These are phyloP conservation scores for Corrigiola litoralis DNA, from an alignment of 179 eudicot species.

Conservation along the genomic window DNA sequence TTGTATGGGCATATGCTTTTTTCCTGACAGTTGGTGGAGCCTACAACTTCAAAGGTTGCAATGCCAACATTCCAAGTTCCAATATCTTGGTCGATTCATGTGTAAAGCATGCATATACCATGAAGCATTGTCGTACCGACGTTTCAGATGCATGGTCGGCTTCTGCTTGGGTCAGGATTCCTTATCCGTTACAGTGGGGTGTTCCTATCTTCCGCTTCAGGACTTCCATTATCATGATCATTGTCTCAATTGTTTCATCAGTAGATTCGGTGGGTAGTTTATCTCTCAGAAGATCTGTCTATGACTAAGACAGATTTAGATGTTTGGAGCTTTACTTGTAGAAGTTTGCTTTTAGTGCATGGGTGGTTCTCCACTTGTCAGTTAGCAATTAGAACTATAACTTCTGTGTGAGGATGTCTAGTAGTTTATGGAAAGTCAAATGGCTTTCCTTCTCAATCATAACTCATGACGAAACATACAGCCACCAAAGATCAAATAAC, in stretches of 20 bases:
- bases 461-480: neutral
- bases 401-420: neutral
- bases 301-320: neutral
- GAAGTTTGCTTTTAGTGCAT: neutral
- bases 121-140: slow-evolving; percentile 94
- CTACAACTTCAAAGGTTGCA: slow-evolving; percentile 83
- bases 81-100: slow-evolving; percentile 68
- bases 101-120: slow-evolving; percentile 78
- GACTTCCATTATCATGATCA: slow-evolving; percentile 76
- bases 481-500: neutral
- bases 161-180: slow-evolving; percentile 80
- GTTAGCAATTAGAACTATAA: neutral
- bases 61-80: slow-evolving; percentile 69
- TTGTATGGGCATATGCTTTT: slow-evolving; percentile 91
- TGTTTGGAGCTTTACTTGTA: neutral
- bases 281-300: slow-evolving; percentile 1
- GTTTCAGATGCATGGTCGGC: slow-evolving; percentile 88
- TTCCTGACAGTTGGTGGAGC: slow-evolving; percentile 95
- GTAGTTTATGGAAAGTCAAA: neutral
- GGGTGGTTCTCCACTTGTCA: neutral
- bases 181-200: slow-evolving; percentile 98
- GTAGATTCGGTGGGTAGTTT: slow-evolving; percentile 75
- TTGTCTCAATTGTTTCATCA: slow-evolving; percentile 73
- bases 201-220: slow-evolving; percentile 75
- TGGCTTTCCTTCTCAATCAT: neutral